Evolutionary conservation across 179 eudicot species (phyloP).

Genomic region (Corrigiola litoralis): DNA sequence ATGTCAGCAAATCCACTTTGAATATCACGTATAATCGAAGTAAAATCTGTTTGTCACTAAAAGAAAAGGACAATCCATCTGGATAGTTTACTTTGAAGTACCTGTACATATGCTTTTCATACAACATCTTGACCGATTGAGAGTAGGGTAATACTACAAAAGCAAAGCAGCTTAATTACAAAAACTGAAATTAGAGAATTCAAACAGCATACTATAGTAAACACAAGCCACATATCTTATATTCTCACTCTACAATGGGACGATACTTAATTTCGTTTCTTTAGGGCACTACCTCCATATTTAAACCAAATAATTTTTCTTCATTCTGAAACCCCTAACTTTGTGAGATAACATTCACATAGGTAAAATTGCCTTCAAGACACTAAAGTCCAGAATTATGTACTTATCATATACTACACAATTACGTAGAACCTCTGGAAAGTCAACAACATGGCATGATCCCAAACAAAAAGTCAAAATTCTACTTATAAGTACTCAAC

Average conservation of each 20-base stretch:
- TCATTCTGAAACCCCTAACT: not conserved
- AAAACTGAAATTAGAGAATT: not conserved
- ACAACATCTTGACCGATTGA: conserved; percentile 97
- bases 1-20: not conserved
- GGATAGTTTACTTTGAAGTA: conserved; percentile 22
- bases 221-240: not conserved
- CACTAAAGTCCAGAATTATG: too few relatives aligned
- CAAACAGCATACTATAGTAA: not conserved
- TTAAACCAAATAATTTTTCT: not conserved
- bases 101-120: conserved; percentile 98
- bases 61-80: too few relatives aligned
- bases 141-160: conserved; percentile 86
- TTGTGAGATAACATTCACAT: not conserved
- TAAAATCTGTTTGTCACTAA: not conserved
- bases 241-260: not conserved
- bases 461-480: not conserved
- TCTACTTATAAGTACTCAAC: not conserved
- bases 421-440: not conserved
- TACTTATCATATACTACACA: not conserved
- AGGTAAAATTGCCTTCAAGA: too few relatives aligned
- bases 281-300: too few relatives aligned
- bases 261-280: too few relatives aligned
- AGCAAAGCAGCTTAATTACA: conserved; percentile 18
- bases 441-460: conserved; percentile 2
- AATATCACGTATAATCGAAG: not conserved